Base-by-base conservation (phyloP, 2,329 filamentous ascomycete species). In the Pleomassaria siparia region DNA sequence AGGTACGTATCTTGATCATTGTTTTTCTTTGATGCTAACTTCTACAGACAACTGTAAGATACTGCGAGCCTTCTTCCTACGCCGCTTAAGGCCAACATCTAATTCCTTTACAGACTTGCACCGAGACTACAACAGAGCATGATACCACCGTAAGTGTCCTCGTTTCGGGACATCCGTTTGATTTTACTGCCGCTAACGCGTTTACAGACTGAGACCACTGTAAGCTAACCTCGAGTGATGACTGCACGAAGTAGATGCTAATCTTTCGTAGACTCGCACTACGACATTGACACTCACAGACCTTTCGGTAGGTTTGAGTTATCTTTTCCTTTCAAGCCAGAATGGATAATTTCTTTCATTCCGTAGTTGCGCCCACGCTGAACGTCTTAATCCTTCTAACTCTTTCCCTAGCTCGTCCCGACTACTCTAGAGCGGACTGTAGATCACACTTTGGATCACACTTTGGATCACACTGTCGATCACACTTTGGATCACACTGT, bases 361-460 rank as follows among this genome's bases (percentile, higher is more conserved):
- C n/a, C n/a, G n/a, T n/a, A n/a, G n/a, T n/a, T n/a, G n/a, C n/a
- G n/a, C n/a, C n/a, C n/a, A n/a, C n/a, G n/a, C n/a, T n/a, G n/a
- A n/a, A n/a, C n/a, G n/a, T n/a, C n/a, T n/a, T n/a, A 35, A 35
- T 35, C 32, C 32, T 35, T 35, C 32, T 35, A 35, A 40, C 24
- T 13, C 4, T 11, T 25, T 40, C 37, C 20, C 21, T 28, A 40
- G 37, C 25, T 42, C 25, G 15, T 42, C 40, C 41, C 41, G 25
- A 43, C 41, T 2, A 43, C 41, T 15, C 7, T 40, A 20, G 37
- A 40, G 18, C 9, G 16, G 37, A 37, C 33, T 16, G 7, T 32
- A 32, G 29, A 32, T 10, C 29, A n/a, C 9, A 32, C 29, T 32
- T 25, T 21, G 3, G 37, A 40, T 9, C 24, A 24, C n/a, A n/a